These are phyloP conservation scores for Tuber umbilicatum DNA, from an alignment of 495 filamentous ascomycete genomes.

Conservation along the genomic window DNA sequence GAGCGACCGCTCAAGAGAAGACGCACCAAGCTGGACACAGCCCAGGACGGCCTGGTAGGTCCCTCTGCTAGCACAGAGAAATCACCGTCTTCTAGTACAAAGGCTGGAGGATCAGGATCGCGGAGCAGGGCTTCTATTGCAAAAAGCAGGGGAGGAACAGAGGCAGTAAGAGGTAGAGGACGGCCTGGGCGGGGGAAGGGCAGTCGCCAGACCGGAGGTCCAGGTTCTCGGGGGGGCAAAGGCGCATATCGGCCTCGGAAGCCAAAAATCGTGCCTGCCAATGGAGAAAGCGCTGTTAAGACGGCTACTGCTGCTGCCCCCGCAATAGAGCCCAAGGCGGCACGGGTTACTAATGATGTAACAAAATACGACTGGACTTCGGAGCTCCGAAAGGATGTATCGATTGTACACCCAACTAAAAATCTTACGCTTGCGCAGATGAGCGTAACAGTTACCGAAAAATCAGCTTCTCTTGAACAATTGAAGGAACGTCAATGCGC, in stretches of 20 bases:
- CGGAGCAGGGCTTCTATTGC: slow-evolving; percentile 11
- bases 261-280: not conserved
- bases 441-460: slow-evolving; percentile 6
- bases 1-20: not conserved
- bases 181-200: slow-evolving; percentile 14
- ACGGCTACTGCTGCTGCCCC: not conserved
- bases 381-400: not conserved
- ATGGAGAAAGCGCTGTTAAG: not conserved
- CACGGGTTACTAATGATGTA: not conserved
- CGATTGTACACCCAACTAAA: not conserved
- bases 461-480: slow-evolving; percentile 28
- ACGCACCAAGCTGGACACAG: not conserved
- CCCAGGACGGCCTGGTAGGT: not conserved
- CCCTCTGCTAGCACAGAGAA: not conserved
- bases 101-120: slow-evolving; percentile 20
- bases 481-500: slow-evolving; percentile 33
- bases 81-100: slow-evolving; percentile 9
- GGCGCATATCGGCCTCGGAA: slow-evolving; percentile 32
- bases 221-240: slow-evolving; percentile 33
- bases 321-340: not conserved
- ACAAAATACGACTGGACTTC: slow-evolving; percentile 1
- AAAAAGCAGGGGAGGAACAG: not conserved
- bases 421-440: not conserved
- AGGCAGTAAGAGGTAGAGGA: not conserved
- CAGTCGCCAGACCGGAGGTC: slow-evolving; percentile 28